phyloP scores from a whole-genome alignment of 345 rosid species.

The Citropsis articulata region DNA sequence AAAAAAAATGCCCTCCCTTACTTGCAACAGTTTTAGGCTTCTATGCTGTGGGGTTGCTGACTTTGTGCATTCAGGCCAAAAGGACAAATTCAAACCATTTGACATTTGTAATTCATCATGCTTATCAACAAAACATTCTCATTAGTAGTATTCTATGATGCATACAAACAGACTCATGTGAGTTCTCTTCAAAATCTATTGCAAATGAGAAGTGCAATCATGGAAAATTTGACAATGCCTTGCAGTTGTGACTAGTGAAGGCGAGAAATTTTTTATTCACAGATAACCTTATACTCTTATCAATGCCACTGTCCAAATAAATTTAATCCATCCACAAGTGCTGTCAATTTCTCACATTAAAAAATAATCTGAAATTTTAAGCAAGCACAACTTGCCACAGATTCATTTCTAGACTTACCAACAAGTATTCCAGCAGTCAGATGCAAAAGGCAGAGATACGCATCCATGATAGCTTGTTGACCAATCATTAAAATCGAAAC shows the following conservation, averaged over 20 bases:
- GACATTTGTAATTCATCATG: not conserved
- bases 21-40: not conserved
- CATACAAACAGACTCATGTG: not conserved
- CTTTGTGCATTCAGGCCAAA: not conserved
- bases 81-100: not conserved
- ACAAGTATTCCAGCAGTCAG: slow-evolving; percentile 95
- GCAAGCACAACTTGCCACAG: not conserved
- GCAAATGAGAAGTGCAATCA: not conserved
- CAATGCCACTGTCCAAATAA: not conserved
- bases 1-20: too few species aligned
- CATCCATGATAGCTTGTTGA: slow-evolving; percentile 98
- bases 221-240: not conserved
- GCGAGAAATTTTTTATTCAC: not conserved
- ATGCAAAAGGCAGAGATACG: slow-evolving; percentile 95
- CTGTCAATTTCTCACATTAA: not conserved
- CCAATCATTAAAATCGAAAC: slow-evolving; percentile 94
- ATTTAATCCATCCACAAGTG: not conserved
- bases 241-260: not conserved
- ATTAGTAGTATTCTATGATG: not conserved
- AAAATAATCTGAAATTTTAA: not conserved
- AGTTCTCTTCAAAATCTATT: not conserved
- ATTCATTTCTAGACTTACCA: slow-evolving; percentile 45
- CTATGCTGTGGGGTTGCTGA: not conserved
- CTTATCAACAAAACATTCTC: not conserved
- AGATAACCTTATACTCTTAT: not conserved